Conservation (phyloP, 306 rosid genomes). For the Chamaecrista fasciculata region DNA sequence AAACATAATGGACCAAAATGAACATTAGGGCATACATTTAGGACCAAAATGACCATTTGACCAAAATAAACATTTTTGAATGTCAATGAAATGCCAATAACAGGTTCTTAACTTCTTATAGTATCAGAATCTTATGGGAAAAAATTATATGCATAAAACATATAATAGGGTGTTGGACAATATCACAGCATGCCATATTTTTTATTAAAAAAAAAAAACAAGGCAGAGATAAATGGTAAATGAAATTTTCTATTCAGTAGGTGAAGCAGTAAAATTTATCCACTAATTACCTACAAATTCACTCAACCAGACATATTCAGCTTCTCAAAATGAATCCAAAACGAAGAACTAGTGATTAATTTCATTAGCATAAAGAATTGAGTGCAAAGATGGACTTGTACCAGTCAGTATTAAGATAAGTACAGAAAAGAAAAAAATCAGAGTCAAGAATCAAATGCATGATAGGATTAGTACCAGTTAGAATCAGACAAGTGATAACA, state of each 20-base stretch:
- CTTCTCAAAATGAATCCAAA: not conserved
- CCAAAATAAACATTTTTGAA: too few relatives aligned
- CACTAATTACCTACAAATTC: not conserved
- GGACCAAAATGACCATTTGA: too few relatives aligned
- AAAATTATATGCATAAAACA: conserved; percentile 7
- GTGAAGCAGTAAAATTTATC: conserved; percentile 7
- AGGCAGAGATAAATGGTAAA: not conserved
- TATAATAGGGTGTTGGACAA: not conserved
- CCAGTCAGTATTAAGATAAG: not conserved
- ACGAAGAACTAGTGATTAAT: not conserved
- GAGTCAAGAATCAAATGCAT: not conserved
- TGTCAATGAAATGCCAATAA: not conserved
- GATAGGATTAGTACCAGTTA: not conserved
- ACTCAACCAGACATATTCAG: not conserved
- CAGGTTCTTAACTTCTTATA: not conserved
- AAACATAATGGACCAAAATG: too few relatives aligned
- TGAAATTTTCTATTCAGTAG: not conserved
- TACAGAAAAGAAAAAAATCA: too few relatives aligned
- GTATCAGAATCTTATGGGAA: not conserved
- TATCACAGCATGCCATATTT: not conserved
- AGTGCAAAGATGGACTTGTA: not conserved
- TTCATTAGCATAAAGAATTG: not conserved
- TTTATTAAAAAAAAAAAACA: not conserved
- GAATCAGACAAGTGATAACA: not conserved
- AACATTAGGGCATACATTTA: too few relatives aligned